A percentile compares a stretch with the other conserved stretches of the same genome.
These are phyloP conservation scores for Moniliella sp. DNA, from an alignment of 1,284 basidiomycete genomes.

Conservation along the genomic window DNA sequence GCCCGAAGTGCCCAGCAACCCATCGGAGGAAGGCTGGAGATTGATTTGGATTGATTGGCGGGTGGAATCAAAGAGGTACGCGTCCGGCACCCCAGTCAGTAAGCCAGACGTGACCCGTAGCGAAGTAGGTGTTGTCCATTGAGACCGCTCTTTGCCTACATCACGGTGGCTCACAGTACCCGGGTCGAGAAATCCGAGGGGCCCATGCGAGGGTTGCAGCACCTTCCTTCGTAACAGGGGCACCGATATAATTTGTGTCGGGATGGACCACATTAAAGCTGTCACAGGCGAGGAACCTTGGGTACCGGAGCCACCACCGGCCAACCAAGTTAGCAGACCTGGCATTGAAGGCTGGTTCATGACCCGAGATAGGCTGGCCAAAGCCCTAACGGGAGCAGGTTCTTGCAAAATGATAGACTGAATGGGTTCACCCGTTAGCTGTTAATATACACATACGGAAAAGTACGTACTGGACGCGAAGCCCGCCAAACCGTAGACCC, in stretches of 20 bases:
- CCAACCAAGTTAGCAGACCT: background rate
- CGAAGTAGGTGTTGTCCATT: constrained; percentile 13
- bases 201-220: constrained; percentile 6
- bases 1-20: background rate
- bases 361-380: constrained; percentile 8
- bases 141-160: background rate
- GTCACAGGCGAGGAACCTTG: background rate
- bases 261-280: constrained; percentile 1
- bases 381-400: constrained; percentile 9
- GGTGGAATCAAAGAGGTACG: no score
- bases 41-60: no score
- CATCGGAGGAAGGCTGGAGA: no score
- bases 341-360: constrained; percentile 9
- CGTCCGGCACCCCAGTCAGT: background rate
- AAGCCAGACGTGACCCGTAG: constrained; percentile 15
- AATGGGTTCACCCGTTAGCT: constrained; percentile 1
- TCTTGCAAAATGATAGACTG: constrained; percentile 6
- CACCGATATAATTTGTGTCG: constrained; percentile 15
- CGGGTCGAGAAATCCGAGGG: constrained; percentile 1
- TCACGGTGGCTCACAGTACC: background rate
- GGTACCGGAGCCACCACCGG: background rate
- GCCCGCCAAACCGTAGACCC: constrained; percentile 1
- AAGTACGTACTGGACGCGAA: constrained; percentile 4
- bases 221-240: constrained; percentile 12
- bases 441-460: constrained; percentile 7